These are phyloP conservation scores for Eimeria acervulina DNA, from an alignment of 169 alveolate species.

Conservation along the genomic window DNA sequence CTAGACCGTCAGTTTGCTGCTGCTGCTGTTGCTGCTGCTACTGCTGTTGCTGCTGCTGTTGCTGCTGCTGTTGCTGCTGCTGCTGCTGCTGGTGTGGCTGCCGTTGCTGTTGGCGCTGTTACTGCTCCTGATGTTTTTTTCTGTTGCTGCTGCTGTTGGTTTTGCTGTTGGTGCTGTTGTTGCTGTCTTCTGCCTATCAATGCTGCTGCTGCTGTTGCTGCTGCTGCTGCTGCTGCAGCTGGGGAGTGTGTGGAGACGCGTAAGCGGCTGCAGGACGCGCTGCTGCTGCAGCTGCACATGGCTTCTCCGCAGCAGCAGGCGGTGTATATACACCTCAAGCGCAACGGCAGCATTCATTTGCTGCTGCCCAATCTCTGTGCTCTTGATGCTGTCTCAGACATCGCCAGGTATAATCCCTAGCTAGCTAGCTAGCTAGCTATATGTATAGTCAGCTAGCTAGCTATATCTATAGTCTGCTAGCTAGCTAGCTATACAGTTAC, in stretches of 20 bases:
- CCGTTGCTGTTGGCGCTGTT: neutral
- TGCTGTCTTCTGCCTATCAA: neutral
- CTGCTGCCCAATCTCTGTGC: neutral
- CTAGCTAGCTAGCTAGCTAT: constrained; percentile 40
- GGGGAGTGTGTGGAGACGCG: constrained; percentile 40
- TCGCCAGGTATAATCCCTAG: neutral
- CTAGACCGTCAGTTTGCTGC: constrained; percentile 24
- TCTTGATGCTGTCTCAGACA: neutral
- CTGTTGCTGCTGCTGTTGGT: constrained; percentile 9
- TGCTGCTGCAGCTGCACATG: constrained; percentile 39
- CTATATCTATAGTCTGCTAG: neutral
- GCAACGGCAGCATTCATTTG: constrained; percentile 27
- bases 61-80: constrained; percentile 29
- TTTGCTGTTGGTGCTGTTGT: neutral
- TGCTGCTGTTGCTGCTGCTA: constrained; percentile 46
- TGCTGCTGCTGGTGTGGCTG: neutral
- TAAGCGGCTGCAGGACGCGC: constrained; percentile 31
- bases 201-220: constrained; percentile 63
- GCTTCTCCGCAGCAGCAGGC: constrained; percentile 17
- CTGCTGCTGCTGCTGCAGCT: constrained; percentile 70
- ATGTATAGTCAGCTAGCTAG: too few species aligned
- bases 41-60: constrained; percentile 26
- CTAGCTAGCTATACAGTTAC: neutral
- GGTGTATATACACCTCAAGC: neutral
- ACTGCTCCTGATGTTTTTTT: neutral